Base-by-base conservation (phyloP, 805 yeast genomes). In the Wickerhamiella kazuoi region DNA sequence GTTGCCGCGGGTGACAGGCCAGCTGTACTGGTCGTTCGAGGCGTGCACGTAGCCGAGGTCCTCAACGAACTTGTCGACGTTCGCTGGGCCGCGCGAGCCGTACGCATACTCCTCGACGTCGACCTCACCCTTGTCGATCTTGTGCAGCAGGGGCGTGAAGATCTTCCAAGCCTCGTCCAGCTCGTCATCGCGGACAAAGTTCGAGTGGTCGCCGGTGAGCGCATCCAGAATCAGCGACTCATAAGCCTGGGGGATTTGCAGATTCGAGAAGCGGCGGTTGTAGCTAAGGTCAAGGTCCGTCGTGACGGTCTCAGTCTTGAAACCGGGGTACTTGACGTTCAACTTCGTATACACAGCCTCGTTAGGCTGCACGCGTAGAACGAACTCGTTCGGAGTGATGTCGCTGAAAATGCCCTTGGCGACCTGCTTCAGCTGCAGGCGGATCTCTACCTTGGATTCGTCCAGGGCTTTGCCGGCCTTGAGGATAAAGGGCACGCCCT, bases 401-500 rank as follows among this genome's bases (percentile, higher is more conserved):
- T 75, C 72, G 46, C 69, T 68, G 64, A 82, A 84, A 53, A 83
- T 76, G 30, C 94, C 94, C 6, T 30, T 15, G 46, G 71, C 68
- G 36, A 79, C 93, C 34, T 79, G 78, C 63, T 77, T 82, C 65
- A 79, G 87, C 67, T 90, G 97, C 45, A 90, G 65, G 60, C 97
- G 73, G 46, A 90, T 78, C 65, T 90, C 98, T 37, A 90, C 98
- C 68, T 84, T 84, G 43, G 87, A 79, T 54, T 78, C 86, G 59
- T 87, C 83, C 44, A 90, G 66, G n/a, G 97, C 95, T 64, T 90
- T 90, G 54, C 98, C 98, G 14, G 97, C 98, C 64, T 94, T 74
- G 67, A 90, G 67, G 39, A 90, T 77, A 55, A 90, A 74, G 40
- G 98, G 98, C 34, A 90, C 97, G 53, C 97, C 97, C 46, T 80